Evolutionary conservation across 2,329 filamentous ascomycete species (phyloP), one percentile per base, ranked within the genome.

Genomic region (Immersiporthe knoxdaviesiana): DNA sequence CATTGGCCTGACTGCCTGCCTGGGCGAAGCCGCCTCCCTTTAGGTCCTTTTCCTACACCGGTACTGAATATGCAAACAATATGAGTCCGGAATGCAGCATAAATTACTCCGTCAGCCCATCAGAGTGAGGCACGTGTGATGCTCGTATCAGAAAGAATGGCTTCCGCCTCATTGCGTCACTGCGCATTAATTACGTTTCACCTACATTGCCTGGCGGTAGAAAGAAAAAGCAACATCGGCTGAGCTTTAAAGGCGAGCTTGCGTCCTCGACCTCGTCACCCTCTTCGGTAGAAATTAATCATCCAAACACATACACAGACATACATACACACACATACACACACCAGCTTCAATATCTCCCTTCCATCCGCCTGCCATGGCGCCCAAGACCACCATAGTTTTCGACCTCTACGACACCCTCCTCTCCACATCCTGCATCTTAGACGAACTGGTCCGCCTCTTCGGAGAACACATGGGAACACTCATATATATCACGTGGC

Each of bases 321-420:
- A n/a, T n/a, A n/a, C 30, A 41, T 14, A 35, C 16, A 12, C 14
- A 21, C 35, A 21, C 59, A 16, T 14, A 8, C 41, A 21, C 6
- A 10, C n/a, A 21, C 7, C 1, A 3, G 3, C 21, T 11, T n/a
- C n/a, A n/a, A n/a, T 8, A 60, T 10, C 14, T 16, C 21, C 35
- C 7, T 4, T 1, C 35, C 35, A 35, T 8, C 41, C 7, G 16
- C 10, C n/a, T 21, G 27, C 2, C 32, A 59, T 50, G 24, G 27
- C 37, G 2, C 52, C 37, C 64, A 72, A 72, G 59, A 80, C 76
- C 21, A 79, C 90, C 61, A 82, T 94, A 66, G 91, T 90, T 1
- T 93, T 94, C 72, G 91, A 94, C 74, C 83, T 92, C 1, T 94
- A 93, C 78, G 91, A 91, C 66, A 94, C 91, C 2, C 79, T 94